phyloP scores from a whole-genome alignment of 108 stramenopile genomes.

The Nannochloropsis granulata region DNA sequence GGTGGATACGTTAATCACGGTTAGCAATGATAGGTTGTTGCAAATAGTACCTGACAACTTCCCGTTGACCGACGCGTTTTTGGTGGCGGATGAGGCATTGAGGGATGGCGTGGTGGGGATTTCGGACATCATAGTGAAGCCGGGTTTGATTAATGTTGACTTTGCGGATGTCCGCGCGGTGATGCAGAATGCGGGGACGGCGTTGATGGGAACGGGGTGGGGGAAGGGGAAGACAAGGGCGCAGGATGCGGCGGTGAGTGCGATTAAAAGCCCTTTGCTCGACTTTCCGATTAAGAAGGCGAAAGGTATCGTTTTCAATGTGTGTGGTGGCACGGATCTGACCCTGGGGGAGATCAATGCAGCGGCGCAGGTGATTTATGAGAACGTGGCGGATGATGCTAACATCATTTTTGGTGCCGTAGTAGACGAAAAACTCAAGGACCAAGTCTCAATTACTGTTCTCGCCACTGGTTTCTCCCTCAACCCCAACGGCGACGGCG shows the following conservation, averaged over 20 bases:
- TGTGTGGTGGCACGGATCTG: constrained; percentile 53
- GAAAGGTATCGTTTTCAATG: constrained; percentile 52
- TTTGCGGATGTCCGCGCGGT: constrained; percentile 60
- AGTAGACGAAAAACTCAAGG: constrained; percentile 40
- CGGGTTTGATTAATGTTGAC: constrained; percentile 61
- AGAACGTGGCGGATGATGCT: constrained; percentile 56
- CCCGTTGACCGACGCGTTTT: constrained; percentile 54
- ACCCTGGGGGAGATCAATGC: constrained; percentile 53
- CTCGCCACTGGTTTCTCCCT: constrained; percentile 40
- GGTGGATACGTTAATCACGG: constrained; percentile 62
- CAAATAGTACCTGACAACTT: constrained; percentile 59
- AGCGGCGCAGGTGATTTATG: constrained; percentile 63
- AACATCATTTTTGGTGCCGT: constrained; percentile 73
- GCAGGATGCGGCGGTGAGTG: constrained; percentile 49
- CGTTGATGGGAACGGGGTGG: constrained; percentile 59
- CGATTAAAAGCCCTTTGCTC: constrained; percentile 51
- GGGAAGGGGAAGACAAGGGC: constrained; percentile 51
- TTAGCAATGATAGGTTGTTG: constrained; percentile 47
- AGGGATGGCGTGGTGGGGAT: constrained; percentile 63
- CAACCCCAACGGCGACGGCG: neutral
- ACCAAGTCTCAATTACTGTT: constrained; percentile 42
- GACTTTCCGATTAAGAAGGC: constrained; percentile 49
- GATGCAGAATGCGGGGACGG: constrained; percentile 53
- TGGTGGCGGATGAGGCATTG: constrained; percentile 61
- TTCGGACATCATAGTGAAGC: constrained; percentile 60